Conservation (phyloP, 2,329 filamentous ascomycete species). For the Fusarium keratoplasticum region DNA sequence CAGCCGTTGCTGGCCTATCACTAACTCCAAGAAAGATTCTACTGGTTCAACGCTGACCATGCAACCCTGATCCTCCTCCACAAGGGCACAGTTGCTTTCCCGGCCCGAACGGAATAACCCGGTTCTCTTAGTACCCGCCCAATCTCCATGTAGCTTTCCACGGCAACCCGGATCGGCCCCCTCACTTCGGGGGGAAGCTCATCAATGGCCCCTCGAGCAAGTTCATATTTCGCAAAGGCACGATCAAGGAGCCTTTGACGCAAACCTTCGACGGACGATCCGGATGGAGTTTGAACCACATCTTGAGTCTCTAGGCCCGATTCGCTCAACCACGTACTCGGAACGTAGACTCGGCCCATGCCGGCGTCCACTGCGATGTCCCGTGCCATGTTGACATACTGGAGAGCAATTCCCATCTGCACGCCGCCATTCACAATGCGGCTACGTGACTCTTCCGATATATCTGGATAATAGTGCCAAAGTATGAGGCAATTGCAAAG, state of each 20-base stretch:
- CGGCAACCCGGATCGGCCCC: conserved; percentile 74
- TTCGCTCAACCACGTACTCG: conserved; percentile 71
- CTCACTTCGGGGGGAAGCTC: conserved; percentile 69
- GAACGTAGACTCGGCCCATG: conserved; percentile 76
- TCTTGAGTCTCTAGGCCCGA: conserved; percentile 64
- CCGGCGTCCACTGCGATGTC: conserved; percentile 76
- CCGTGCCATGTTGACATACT: conserved; percentile 81
- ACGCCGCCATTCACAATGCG: conserved; percentile 67
- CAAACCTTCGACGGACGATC: conserved; percentile 56
- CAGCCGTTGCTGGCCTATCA: neutral
- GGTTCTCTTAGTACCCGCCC: conserved; percentile 67
- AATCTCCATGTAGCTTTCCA: conserved; percentile 83
- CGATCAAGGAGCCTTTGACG: conserved; percentile 66
- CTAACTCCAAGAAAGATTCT: neutral
- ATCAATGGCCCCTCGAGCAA: conserved; percentile 68
- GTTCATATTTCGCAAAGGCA: conserved; percentile 70
- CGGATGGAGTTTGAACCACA: conserved; percentile 62
- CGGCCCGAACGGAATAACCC: conserved; percentile 53
- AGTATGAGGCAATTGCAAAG: conserved; percentile 76
- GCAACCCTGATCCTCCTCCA: conserved; percentile 65
- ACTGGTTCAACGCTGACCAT: conserved; percentile 62
- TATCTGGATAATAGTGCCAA: conserved; percentile 58
- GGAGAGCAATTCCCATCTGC: conserved; percentile 79
- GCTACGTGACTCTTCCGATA: conserved; percentile 36
- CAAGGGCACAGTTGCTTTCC: conserved; percentile 58